Evolutionary conservation across 1,284 basidiomycete species (phyloP), one percentile per base, ranked within the genome.

Genomic region (Pseudozyma tsukubaensis): DNA sequence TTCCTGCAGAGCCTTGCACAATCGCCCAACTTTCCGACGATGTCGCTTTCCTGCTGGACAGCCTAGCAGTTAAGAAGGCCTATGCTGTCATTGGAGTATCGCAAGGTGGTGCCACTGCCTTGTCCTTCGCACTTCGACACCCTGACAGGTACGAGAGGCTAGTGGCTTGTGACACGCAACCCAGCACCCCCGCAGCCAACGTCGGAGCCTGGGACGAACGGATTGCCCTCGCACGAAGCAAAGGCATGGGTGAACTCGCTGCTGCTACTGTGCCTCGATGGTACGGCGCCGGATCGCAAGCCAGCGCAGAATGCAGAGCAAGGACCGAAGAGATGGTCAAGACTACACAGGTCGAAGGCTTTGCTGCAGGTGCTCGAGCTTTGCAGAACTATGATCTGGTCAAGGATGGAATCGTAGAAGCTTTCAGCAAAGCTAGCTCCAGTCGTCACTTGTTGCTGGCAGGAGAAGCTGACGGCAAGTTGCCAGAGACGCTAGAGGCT

Each of bases 91-190:
- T 86, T 55, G 86, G 86, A 11, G 85, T 86, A 18, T 86, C 85
- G 10, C 86, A 86, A 69, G 86, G 86, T 24, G 86, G 86, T n/a
- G 86, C 86, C 8, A 86, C 86, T 3, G 76, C 85, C 1, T 77
- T 86, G 19, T 76, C 83, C 9, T 85, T 86, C 59, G 85, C 82
- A 7, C 77, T 85, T n/a, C 64, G 77, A 24, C 85, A 86, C 65
- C 68, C 84, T 1, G 59, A 76, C 10, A 70, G 81, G 14, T 80
- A 82, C 55, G 60, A 78, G 32, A 73, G 79, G 51, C 59, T 86
- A 50, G 66, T 86, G 32, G 83, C 84, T 1, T 86, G 86, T 76
- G 86, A 86, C 66, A 86, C 86, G 2, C 86, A 86, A 63, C 82
- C 86, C 14, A 64, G 59, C 80, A 81, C 65, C 67, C 86, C 86